Evolutionary conservation across 164 flowering plant species (phyloP).

Genomic region (Vitis rotundifolia): DNA sequence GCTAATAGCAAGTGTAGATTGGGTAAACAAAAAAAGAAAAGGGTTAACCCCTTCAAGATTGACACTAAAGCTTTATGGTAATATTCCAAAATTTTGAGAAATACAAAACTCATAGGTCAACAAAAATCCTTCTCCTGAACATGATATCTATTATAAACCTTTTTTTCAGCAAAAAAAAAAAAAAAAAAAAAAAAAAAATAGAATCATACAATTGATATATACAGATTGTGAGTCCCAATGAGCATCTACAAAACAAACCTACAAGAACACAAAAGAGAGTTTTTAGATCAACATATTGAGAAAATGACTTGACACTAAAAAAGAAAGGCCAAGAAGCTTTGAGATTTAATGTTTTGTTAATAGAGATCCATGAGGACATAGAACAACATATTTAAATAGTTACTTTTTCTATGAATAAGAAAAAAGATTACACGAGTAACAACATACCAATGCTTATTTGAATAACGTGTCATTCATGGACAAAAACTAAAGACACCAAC

Average conservation of each 20-base stretch:
- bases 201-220: conserved; percentile 33
- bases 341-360: conserved; percentile 1
- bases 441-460: too few relatives aligned
- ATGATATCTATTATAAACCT: conserved; percentile 7
- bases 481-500: conserved; percentile 39
- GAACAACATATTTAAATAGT: neutral
- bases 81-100: neutral
- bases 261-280: conserved; percentile 74
- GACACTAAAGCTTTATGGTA: neutral
- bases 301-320: neutral
- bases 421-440: too few relatives aligned
- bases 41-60: neutral
- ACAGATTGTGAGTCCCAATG: conserved; percentile 50
- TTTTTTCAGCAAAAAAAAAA: neutral
- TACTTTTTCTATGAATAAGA: neutral
- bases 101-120: conserved; percentile 1
- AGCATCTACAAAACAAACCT: conserved; percentile 74
- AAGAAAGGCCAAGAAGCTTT: neutral
- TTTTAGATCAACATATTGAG: conserved; percentile 41
- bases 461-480: conserved; percentile 4
- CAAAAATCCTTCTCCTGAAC: conserved; percentile 12
- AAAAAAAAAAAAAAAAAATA: conserved; percentile 8
- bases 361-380: conserved; percentile 7
- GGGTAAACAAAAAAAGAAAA: too few relatives aligned
- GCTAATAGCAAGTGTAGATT: too few relatives aligned